phyloP scores from a whole-genome alignment of 805 yeast species.

The Ogataea haglerorum region DNA sequence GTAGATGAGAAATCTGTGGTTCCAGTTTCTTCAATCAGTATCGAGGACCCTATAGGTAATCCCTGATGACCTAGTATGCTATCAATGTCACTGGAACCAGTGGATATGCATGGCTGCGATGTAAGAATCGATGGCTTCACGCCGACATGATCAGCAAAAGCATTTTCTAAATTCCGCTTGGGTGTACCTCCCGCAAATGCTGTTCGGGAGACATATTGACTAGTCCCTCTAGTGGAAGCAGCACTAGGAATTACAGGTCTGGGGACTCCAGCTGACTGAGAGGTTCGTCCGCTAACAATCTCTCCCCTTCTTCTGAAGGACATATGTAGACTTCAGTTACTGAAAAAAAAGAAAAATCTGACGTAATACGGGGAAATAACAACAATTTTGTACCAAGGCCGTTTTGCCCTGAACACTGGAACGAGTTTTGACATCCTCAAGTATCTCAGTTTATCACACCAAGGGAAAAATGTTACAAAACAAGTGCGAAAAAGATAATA shows the following conservation, averaged over 20 bases:
- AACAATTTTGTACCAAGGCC: no score
- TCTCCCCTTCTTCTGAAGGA: slow-evolving; percentile 61
- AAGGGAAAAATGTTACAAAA: slow-evolving; percentile 4
- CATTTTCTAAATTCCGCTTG: slow-evolving; percentile 2
- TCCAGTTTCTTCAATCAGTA: slow-evolving; percentile 78
- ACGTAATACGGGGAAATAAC: slow-evolving; percentile 4
- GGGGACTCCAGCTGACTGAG: slow-evolving; percentile 12
- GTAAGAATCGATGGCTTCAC: slow-evolving; percentile 74
- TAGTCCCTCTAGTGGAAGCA: neutral
- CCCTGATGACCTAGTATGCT: slow-evolving; percentile 77
- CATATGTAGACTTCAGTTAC: no score
- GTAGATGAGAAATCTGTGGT: slow-evolving; percentile 84
- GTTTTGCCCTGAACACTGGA: no score
- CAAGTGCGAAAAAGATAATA: neutral
- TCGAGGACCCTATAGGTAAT: slow-evolving; percentile 68
- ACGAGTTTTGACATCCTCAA: no score
- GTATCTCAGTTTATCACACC: no score
- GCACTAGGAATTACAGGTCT: slow-evolving; percentile 6
- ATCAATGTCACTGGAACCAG: slow-evolving; percentile 79
- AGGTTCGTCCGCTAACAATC: slow-evolving; percentile 29
- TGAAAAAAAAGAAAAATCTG: no score
- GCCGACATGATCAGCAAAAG: slow-evolving; percentile 45
- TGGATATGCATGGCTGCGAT: slow-evolving; percentile 72
- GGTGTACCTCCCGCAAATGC: neutral
- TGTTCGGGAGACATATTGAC: neutral